These are phyloP conservation scores for Stagonosporopsis rhizophila DNA, from an alignment of 2,329 filamentous ascomycete species.

Conservation along the genomic window DNA sequence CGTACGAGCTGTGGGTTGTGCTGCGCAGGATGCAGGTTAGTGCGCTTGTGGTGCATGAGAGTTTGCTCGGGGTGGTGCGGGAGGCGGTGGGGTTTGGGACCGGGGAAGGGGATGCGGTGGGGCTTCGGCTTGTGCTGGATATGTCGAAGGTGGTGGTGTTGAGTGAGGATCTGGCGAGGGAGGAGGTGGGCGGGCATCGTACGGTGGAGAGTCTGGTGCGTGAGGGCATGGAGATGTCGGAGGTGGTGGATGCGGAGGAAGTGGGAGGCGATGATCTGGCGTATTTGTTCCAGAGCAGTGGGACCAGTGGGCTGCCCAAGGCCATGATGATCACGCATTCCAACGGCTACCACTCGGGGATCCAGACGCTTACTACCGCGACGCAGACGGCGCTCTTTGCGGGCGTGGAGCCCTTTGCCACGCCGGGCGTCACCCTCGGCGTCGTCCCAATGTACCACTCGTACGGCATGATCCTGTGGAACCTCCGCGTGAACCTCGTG, in stretches of 20 bases:
- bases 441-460: slow-evolving; percentile 44
- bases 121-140: slow-evolving; percentile 33
- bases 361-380: slow-evolving; percentile 35
- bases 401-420: slow-evolving; percentile 31
- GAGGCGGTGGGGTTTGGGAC: slow-evolving; percentile 36
- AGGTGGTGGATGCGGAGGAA: slow-evolving; percentile 25
- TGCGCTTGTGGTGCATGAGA: slow-evolving; percentile 38
- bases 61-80: slow-evolving; percentile 32
- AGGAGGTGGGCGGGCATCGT: slow-evolving; percentile 27
- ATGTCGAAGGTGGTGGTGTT: slow-evolving; percentile 35
- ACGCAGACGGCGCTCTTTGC: slow-evolving; percentile 30
- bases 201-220: slow-evolving; percentile 38
- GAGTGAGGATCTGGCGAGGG: slow-evolving; percentile 29
- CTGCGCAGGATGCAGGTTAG: slow-evolving; percentile 43
- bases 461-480: slow-evolving; percentile 44
- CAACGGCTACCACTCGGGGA: slow-evolving; percentile 35
- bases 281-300: slow-evolving; percentile 41
- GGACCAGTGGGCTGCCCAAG: slow-evolving; percentile 43
- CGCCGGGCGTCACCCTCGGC: slow-evolving; percentile 24
- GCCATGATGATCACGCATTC: slow-evolving; percentile 45
- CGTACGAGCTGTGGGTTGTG: slow-evolving; percentile 44
- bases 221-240: slow-evolving; percentile 26
- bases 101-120: slow-evolving; percentile 31
- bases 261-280: slow-evolving; percentile 36
- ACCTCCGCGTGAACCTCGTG: slow-evolving; percentile 35